phyloP scores from a whole-genome alignment of 2,329 filamentous ascomycete genomes.

The Stagonosporopsis rhizophila region DNA sequence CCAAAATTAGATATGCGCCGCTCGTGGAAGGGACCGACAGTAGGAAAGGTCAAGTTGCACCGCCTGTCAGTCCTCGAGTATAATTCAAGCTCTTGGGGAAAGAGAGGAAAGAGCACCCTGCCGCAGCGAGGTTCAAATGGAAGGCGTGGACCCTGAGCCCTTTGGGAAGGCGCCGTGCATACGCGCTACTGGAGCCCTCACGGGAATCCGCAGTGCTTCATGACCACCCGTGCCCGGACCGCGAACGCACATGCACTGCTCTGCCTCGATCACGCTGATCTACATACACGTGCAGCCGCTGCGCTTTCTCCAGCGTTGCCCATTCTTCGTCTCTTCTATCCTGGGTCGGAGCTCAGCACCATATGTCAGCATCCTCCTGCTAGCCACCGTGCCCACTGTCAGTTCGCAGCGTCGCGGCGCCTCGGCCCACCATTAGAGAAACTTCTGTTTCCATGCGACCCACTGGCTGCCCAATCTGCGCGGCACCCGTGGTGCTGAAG shows the following conservation, averaged over 20 bases:
- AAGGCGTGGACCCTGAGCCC: conserved; percentile 20
- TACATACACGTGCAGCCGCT: conserved; percentile 7
- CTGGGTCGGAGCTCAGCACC: conserved; percentile 6
- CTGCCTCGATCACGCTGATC: conserved; percentile 15
- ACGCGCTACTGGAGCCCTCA: conserved; percentile 18
- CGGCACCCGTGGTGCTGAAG: conserved; percentile 68
- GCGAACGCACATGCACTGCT: conserved; percentile 15
- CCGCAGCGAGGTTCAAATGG: conserved; percentile 16
- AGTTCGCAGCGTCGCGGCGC: conserved; percentile 20
- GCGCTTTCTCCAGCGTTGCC: not conserved
- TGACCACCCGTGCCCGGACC: conserved; percentile 9
- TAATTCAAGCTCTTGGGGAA: conserved; percentile 7
- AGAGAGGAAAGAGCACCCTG: conserved; percentile 10
- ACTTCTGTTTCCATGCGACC: conserved; percentile 17
- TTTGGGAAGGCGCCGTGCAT: conserved; percentile 20
- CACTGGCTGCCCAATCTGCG: conserved; percentile 28
- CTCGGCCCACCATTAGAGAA: conserved; percentile 18
- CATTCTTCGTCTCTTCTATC: conserved; percentile 6
- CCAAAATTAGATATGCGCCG: conserved; percentile 15
- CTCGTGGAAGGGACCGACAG: conserved; percentile 17
- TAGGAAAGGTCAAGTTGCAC: conserved; percentile 12
- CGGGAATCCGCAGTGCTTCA: conserved; percentile 18
- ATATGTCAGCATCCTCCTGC: conserved; percentile 18
- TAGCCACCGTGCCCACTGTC: conserved; percentile 25
- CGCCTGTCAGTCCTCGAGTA: conserved; percentile 16